Evolutionary conservation across 202 grass and related monocot species (phyloP).

Genomic region (Setaria italica): DNA sequence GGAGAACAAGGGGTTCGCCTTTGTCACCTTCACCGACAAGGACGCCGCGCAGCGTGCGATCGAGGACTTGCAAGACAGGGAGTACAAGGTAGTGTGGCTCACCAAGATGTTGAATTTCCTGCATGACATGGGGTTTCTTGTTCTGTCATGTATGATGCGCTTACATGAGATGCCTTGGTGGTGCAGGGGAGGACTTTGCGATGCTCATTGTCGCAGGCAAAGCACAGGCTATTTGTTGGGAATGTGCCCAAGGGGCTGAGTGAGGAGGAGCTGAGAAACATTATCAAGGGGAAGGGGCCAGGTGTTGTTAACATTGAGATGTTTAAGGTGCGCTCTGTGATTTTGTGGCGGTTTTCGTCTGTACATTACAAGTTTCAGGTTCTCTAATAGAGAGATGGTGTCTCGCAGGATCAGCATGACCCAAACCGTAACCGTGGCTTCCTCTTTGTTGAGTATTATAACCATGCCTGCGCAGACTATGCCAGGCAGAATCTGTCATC

Average conservation of each 20-base stretch:
- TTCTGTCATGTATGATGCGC: not conserved
- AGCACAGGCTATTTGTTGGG: slow-evolving; percentile 91
- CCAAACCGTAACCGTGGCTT: slow-evolving; percentile 89
- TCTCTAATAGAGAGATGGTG: slow-evolving; percentile 19
- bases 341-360: not conserved
- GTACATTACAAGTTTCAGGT: not conserved
- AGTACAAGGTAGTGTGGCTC: slow-evolving; percentile 68
- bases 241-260: slow-evolving; percentile 95
- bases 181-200: slow-evolving; percentile 91
- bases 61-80: slow-evolving; percentile 85
- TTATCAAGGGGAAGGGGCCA: slow-evolving; percentile 77
- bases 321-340: slow-evolving; percentile 75
- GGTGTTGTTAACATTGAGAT: slow-evolving; percentile 93
- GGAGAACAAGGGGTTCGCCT: slow-evolving; percentile 95
- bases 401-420: slow-evolving; percentile 84
- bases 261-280: slow-evolving; percentile 79
- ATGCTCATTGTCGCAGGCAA: slow-evolving; percentile 88
- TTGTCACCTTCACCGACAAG: slow-evolving; percentile 70
- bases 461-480: slow-evolving; percentile 86
- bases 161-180: slow-evolving; percentile 28
- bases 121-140: not conserved
- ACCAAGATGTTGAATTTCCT: not conserved
- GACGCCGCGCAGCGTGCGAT: slow-evolving; percentile 71
- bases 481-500: slow-evolving; percentile 71
- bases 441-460: slow-evolving; percentile 92